A percentile compares a stretch with the other conserved stretches of the same genome.
Conservation (phyloP, 2,329 filamentous ascomycete genomes). For the Cercospora zeae-maydis region DNA sequence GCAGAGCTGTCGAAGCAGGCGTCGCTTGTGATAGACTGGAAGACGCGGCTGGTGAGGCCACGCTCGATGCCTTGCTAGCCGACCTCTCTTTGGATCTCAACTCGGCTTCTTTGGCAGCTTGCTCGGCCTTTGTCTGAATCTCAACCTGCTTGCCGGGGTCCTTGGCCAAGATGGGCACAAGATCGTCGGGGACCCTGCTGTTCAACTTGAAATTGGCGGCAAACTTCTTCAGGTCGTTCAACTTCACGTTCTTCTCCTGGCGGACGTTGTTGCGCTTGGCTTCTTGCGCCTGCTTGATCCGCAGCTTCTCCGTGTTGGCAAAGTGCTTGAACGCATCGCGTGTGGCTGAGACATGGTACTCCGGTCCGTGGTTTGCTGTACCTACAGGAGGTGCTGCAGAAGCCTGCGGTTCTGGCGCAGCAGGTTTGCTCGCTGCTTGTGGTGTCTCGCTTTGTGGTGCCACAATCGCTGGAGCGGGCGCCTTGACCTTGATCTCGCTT, state of each 20-base stretch:
- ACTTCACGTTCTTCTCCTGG: conserved; percentile 82
- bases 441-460: conserved; percentile 1
- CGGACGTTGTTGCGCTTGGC: conserved; percentile 53
- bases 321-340: conserved; percentile 63
- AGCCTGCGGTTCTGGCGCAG: conserved; percentile 9
- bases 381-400: conserved; percentile 52
- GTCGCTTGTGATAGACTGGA: conserved; percentile 12
- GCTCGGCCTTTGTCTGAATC: conserved; percentile 83
- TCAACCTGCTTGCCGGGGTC: conserved; percentile 91
- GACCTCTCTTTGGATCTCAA: conserved; percentile 43
- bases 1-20: conserved; percentile 8
- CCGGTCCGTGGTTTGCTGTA: conserved; percentile 30
- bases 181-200: conserved; percentile 83
- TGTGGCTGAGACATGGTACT: conserved; percentile 59
- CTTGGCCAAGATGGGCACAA: conserved; percentile 93
- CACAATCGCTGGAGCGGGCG: conserved; percentile 13
- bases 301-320: conserved; percentile 59
- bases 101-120: conserved; percentile 62
- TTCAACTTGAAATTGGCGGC: conserved; percentile 89
- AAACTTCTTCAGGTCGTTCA: conserved; percentile 94
- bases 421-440: conserved; percentile 30
- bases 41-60: conserved; percentile 25
- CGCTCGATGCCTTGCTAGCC: conserved; percentile 22
- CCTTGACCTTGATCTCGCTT: conserved; percentile 62
- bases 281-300: conserved; percentile 54